Percentiles rank a stretch among this genome's conserved stretches.
Conservation (phyloP, 768 basidiomycete genomes). For the Steccherinum ochraceum region DNA sequence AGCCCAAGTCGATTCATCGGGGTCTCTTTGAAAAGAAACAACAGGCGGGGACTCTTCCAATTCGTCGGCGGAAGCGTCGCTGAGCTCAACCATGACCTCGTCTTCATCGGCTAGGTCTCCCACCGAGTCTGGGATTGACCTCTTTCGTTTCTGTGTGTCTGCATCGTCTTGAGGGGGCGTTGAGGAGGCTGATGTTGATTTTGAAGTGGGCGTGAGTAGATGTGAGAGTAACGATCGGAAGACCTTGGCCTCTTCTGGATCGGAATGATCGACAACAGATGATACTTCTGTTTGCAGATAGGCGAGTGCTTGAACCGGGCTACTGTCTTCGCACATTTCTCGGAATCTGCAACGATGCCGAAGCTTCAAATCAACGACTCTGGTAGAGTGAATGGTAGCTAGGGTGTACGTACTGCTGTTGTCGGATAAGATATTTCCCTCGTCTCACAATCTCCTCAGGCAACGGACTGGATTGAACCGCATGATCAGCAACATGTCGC, state of each 20-base stretch:
- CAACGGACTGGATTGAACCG: constrained; percentile 38
- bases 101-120: background rate
- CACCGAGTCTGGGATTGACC: background rate
- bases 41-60: background rate
- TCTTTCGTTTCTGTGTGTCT: background rate
- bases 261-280: constrained; percentile 62
- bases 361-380: background rate
- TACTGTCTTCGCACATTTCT: constrained; percentile 67
- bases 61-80: background rate
- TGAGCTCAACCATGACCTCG: background rate
- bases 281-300: constrained; percentile 71
- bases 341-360: constrained; percentile 49
- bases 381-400: background rate
- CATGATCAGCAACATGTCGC: background rate
- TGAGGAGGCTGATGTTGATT: background rate
- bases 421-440: constrained; percentile 57
- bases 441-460: constrained; percentile 58
- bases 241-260: constrained; percentile 49
- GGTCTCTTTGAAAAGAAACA: constrained; percentile 22
- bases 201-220: constrained; percentile 34
- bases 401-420: constrained; percentile 56
- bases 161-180: background rate
- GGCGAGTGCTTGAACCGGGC: constrained; percentile 57
- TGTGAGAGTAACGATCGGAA: constrained; percentile 66
- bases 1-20: constrained; percentile 16